Percentiles rank a stretch among this genome's conserved stretches.
Conservation (phyloP, 208 protist species). For the Porcisia deanei region DNA sequence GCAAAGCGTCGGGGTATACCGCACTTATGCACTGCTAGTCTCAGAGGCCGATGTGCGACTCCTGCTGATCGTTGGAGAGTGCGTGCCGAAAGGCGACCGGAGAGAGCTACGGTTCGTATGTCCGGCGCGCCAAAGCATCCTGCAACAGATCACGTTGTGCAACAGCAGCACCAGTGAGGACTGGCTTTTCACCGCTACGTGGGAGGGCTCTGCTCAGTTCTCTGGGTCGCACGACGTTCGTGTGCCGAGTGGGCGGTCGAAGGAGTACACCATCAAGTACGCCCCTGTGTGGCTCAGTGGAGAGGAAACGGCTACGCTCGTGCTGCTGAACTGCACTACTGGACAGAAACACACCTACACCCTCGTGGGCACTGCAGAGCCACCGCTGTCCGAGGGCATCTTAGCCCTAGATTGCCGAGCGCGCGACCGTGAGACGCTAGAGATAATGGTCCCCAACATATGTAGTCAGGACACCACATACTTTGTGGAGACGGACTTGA, state of each 20-base stretch:
- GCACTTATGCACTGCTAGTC: slow-evolving; percentile 75
- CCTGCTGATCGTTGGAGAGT: slow-evolving; percentile 77
- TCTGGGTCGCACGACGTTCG: slow-evolving; percentile 78
- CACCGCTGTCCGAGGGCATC: slow-evolving; percentile 89
- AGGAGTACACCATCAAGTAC: slow-evolving; percentile 90
- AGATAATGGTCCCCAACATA: slow-evolving; percentile 83
- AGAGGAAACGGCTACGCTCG: slow-evolving; percentile 59
- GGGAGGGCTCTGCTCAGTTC: slow-evolving; percentile 80
- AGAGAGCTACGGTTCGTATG: slow-evolving; percentile 87
- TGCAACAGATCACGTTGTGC: slow-evolving; percentile 88
- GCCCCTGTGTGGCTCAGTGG: slow-evolving; percentile 75
- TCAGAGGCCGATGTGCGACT: slow-evolving; percentile 89
- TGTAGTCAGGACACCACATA: slow-evolving; percentile 62
- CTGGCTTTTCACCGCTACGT: slow-evolving; percentile 83
- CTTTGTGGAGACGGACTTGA: slow-evolving; percentile 84
- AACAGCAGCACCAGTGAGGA: slow-evolving; percentile 77
- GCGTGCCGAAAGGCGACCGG: slow-evolving; percentile 69
- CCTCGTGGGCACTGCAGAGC: slow-evolving; percentile 80
- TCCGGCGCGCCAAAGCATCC: slow-evolving; percentile 85
- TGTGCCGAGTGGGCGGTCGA: slow-evolving; percentile 64
- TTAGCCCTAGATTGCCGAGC: slow-evolving; percentile 82
- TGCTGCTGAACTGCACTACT: slow-evolving; percentile 85
- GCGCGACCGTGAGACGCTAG: slow-evolving; percentile 52
- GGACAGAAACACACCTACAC: slow-evolving; percentile 87
- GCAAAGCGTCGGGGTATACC: slow-evolving; percentile 82